A percentile compares a stretch with the other conserved stretches of the same genome.
phyloP scores from a whole-genome alignment of 805 yeast species.

The Metschnikowia noctiluminum region DNA sequence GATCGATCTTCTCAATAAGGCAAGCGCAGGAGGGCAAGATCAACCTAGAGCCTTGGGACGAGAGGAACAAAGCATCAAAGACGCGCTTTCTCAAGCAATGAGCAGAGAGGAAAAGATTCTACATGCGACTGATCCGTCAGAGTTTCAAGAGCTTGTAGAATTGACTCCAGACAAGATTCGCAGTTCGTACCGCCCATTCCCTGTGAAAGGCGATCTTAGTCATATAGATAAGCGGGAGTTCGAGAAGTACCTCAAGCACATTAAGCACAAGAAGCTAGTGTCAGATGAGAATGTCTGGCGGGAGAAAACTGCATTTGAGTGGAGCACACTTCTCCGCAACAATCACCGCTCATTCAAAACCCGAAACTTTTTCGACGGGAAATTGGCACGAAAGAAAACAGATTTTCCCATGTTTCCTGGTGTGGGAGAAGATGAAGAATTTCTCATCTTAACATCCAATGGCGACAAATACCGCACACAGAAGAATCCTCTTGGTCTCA shows the following conservation, averaged over 20 bases:
- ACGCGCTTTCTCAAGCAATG: conserved; percentile 25
- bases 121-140: conserved; percentile 11
- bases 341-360: conserved; percentile 40
- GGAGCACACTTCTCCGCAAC: conserved; percentile 38
- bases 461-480: conserved; percentile 34
- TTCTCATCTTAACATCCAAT: conserved; percentile 29
- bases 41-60: neutral
- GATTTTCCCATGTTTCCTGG: conserved; percentile 19
- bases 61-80: conserved; percentile 19
- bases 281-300: conserved; percentile 46
- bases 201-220: neutral
- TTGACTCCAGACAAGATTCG: conserved; percentile 21
- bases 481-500: conserved; percentile 38
- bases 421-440: conserved; percentile 20
- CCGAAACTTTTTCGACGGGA: conserved; percentile 46
- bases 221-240: conserved; percentile 21
- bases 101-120: conserved; percentile 16
- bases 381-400: conserved; percentile 15
- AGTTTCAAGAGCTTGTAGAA: conserved; percentile 14
- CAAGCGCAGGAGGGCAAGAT: neutral
- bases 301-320: conserved; percentile 49
- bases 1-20: conserved; percentile 3
- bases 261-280: conserved; percentile 38
- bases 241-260: conserved; percentile 41
- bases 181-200: conserved; percentile 7